Conservation (phyloP, 345 rosid genomes). For the Brassica incana region DNA sequence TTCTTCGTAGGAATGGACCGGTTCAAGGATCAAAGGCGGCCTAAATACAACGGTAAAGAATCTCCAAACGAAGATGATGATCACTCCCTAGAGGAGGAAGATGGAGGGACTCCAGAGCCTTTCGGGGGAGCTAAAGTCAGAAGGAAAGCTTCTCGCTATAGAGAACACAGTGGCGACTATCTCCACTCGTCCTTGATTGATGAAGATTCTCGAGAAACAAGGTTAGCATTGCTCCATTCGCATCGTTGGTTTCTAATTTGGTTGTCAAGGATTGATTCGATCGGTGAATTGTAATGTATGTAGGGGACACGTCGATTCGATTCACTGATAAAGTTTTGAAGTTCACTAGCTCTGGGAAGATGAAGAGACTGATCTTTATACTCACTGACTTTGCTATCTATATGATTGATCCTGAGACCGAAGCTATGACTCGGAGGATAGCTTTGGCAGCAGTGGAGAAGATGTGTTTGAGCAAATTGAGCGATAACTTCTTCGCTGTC, state of each 20-base stretch:
- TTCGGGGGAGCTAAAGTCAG: constrained; percentile 82
- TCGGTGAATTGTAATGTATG: constrained; percentile 20
- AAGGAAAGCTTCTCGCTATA: constrained; percentile 72
- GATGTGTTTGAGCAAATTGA: constrained; percentile 72
- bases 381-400: constrained; percentile 79
- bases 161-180: constrained; percentile 82
- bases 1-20: constrained; percentile 44
- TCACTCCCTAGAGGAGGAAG: constrained; percentile 18
- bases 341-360: constrained; percentile 83
- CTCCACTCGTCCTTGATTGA: constrained; percentile 62
- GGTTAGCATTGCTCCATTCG: constrained; percentile 40
- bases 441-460: constrained; percentile 82
- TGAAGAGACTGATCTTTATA: constrained; percentile 70
- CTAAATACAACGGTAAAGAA: constrained; percentile 49
- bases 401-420: constrained; percentile 73
- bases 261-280: not conserved
- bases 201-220: constrained; percentile 80
- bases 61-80: constrained; percentile 20
- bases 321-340: constrained; percentile 86
- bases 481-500: constrained; percentile 84
- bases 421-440: constrained; percentile 75
- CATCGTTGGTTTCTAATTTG: not conserved
- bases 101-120: constrained; percentile 67
- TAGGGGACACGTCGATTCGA: constrained; percentile 72
- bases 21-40: constrained; percentile 42